These are phyloP conservation scores for Yarrowia osloensis DNA, from an alignment of 805 yeast species.

Conservation along the genomic window DNA sequence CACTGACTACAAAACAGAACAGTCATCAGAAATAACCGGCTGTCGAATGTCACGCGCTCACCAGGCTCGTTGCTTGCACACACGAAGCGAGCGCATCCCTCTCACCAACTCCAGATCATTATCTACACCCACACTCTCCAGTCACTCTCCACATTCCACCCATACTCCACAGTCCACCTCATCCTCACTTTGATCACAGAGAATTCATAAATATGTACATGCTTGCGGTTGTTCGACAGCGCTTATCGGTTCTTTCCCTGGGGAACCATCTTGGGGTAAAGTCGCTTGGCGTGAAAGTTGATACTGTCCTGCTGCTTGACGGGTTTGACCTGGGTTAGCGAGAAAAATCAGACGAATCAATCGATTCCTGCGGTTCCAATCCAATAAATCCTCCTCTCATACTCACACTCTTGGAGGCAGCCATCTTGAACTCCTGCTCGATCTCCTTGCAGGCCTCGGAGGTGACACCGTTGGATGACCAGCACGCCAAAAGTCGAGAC, in stretches of 20 bases:
- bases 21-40: too few relatives aligned
- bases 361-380: too few relatives aligned
- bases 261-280: constrained; percentile 53
- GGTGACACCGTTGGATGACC: constrained; percentile 95
- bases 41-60: too few relatives aligned
- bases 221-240: neutral
- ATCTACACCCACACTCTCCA: neutral
- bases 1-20: too few relatives aligned
- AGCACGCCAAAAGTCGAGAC: constrained; percentile 85
- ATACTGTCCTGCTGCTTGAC: constrained; percentile 47
- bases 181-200: neutral
- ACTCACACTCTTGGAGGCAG: constrained; percentile 57
- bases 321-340: constrained; percentile 34
- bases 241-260: constrained; percentile 45
- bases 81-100: too few relatives aligned
- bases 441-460: constrained; percentile 62
- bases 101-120: too few relatives aligned
- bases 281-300: constrained; percentile 56
- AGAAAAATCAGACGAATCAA: neutral
- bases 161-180: neutral
- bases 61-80: too few relatives aligned
- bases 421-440: constrained; percentile 69
- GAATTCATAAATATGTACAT: constrained; percentile 28
- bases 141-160: neutral
- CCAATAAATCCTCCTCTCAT: neutral